These are phyloP conservation scores for Dissophora ornata DNA, from an alignment of 192 early-diverging fungal genomes.

Conservation along the genomic window DNA sequence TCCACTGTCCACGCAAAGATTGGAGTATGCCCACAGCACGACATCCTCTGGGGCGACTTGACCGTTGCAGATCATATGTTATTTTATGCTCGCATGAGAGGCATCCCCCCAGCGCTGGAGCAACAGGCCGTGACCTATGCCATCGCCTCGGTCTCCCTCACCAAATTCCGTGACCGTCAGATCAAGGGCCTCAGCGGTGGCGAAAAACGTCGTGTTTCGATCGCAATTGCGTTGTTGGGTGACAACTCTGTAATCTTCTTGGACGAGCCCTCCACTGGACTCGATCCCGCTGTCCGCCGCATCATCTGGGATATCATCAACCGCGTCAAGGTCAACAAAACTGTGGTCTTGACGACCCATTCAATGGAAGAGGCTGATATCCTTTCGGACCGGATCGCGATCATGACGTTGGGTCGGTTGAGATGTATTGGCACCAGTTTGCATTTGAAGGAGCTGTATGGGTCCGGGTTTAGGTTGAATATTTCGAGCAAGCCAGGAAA, in stretches of 20 bases:
- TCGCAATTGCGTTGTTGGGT: constrained; percentile 67
- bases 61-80: constrained; percentile 63
- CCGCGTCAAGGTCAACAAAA: constrained; percentile 57
- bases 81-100: constrained; percentile 61
- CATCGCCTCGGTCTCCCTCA: constrained; percentile 43
- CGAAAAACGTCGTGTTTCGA: constrained; percentile 68
- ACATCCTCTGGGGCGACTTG: constrained; percentile 59
- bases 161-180: constrained; percentile 48
- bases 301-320: constrained; percentile 68
- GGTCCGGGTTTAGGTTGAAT: constrained; percentile 64
- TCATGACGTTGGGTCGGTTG: constrained; percentile 63
- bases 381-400: constrained; percentile 60
- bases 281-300: constrained; percentile 64
- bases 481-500: constrained; percentile 5
- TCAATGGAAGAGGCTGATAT: constrained; percentile 76
- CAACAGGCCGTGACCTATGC: constrained; percentile 37
- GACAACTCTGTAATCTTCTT: constrained; percentile 60
- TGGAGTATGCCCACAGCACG: constrained; percentile 68
- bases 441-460: constrained; percentile 67
- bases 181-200: constrained; percentile 62
- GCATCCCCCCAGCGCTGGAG: constrained; percentile 39
- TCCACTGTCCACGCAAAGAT: constrained; percentile 51
- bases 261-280: constrained; percentile 71
- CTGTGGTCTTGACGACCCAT: constrained; percentile 72
- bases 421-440: constrained; percentile 61